Evolutionary conservation across 1,284 basidiomycete genomes (phyloP).

Genomic region (Rhodotorula sp.): DNA sequence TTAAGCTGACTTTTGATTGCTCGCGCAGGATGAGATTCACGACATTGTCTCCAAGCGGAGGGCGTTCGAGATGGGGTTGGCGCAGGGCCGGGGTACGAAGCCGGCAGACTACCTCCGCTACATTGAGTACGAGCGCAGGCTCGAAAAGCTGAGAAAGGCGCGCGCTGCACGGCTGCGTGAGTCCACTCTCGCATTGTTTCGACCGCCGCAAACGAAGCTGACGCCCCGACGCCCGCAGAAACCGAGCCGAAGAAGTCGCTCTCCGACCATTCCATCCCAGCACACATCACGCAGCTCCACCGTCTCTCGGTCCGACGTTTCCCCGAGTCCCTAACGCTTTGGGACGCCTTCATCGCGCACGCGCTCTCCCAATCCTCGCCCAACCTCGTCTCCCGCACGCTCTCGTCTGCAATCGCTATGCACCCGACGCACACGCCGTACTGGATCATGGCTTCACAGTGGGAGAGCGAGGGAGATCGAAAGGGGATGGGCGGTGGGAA

Average conservation of each 20-base stretch:
- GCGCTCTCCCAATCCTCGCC: constrained; percentile 40
- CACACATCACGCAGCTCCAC: constrained; percentile 45
- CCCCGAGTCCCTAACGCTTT: constrained; percentile 42
- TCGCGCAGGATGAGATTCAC: constrained; percentile 66
- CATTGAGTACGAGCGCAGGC: constrained; percentile 83
- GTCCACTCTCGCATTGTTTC: constrained; percentile 45
- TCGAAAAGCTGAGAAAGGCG: constrained; percentile 76
- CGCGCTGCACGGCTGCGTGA: constrained; percentile 67
- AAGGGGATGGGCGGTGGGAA: constrained; percentile 46
- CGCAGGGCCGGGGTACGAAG: constrained; percentile 42
- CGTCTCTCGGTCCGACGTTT: constrained; percentile 43
- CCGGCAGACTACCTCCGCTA: constrained; percentile 78
- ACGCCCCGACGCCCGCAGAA: constrained; percentile 12
- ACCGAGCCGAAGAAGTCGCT: constrained; percentile 37
- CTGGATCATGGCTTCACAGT: constrained; percentile 45
- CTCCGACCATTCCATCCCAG: constrained; percentile 46
- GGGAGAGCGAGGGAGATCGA: constrained; percentile 45
- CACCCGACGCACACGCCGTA: constrained; percentile 43
- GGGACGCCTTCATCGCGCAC: constrained; percentile 44
- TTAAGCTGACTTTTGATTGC: not conserved
- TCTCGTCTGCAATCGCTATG: constrained; percentile 44
- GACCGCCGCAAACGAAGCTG: not conserved
- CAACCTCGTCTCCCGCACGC: constrained; percentile 43
- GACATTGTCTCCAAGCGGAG: constrained; percentile 83
- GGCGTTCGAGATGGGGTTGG: constrained; percentile 73